Base-by-base conservation (phyloP, 2,329 filamentous ascomycete species). In the Thielaviopsis populi region DNA sequence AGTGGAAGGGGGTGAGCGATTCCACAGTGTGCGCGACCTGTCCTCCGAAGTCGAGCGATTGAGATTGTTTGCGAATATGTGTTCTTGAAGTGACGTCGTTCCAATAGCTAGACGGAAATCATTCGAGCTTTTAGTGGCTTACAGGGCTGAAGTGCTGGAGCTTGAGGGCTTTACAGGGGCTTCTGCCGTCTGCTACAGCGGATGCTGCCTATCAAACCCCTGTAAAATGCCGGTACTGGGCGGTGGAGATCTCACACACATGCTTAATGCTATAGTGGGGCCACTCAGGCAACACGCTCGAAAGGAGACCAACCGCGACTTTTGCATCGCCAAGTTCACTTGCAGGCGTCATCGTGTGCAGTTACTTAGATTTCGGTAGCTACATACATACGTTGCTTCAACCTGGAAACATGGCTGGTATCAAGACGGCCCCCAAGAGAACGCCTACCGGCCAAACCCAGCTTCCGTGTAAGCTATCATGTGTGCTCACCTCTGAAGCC, bases 361-460 rank as follows among this genome's bases (percentile, higher is more conserved):
- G 33, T 37, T 27, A 4, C 19, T 11, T 15, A 50, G 3, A 17
- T 50, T 15, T 50, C 24, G 15, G 53, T 27, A n/a, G n/a, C n/a
- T n/a, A 37, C 17, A 1, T 15, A n/a, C 27, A 37, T 27, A n/a
- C n/a, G n/a, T 27, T 50, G 1, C 22, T 50, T 13, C 2, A 17
- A 2, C n/a, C 19, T n/a, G n/a, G n/a, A 27, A 41, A 63, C 13
- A 66, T 66, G 65, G 43, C 63, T 41, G 59, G 54, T 13, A 56
- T n/a, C 46, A 64, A 50, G 10, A 50, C 41, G 22, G 56, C 43
- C 6, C 41, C 63, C 15, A 86, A 89, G 72, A 65, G 56, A 59
- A 90, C 95, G 75, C 83, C 89, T 56, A 95, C 88, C 1, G 92
- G 92, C 69, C 86, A 90, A 68, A 88, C 88, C 24, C 87, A 89